Evolutionary conservation across 2,329 filamentous ascomycete species (phyloP), one percentile per base, ranked within the genome.

Genomic region (Dactylellina cionopaga): DNA sequence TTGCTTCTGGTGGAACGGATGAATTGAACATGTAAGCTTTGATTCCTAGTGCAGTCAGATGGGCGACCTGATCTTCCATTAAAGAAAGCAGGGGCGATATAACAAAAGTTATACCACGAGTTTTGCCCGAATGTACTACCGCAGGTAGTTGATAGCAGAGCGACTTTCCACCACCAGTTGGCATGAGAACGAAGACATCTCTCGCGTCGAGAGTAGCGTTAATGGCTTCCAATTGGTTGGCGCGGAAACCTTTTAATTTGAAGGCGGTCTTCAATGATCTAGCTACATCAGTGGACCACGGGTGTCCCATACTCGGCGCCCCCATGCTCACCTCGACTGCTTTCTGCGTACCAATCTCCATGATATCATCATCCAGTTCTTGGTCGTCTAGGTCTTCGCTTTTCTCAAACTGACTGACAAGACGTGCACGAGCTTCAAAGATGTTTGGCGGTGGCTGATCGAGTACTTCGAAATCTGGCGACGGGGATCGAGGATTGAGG

Each of bases 161-260:
- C 0, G 94, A 98, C 79, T 99, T 99, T 41, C 95, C 95, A 71
- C 95, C 95, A 58, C 95, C 95, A 0, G 95, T 99, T 1, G 96
- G 95, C 95, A 99, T 99, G 37, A 99, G 84, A 13, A 99, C 90
- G 79, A 99, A 99, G 0, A 91, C 90, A 80, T 99, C 94, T 75
- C 94, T 89, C 2, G 94, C 95, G 27, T 83, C 84, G 46, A 99
- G 83, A 0, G 95, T 98, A 0, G 93, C 90, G 80, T 99, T 98
- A 80, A 99, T 97, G 11, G 95, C 93, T 80, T 98, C 92, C 1
- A 98, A 84, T 79, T 99, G 95, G 78, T 97, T 95, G 59, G 89
- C 88, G 27, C 96, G 88, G 78, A 99, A 99, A 0, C 92, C 92
- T 59, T 87, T 87, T 79, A 99, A 89, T 74, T 89, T 87, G 78